A percentile compares a stretch with the other conserved stretches of the same genome.
phyloP scores from a whole-genome alignment of 768 basidiomycete species.

The Auriscalpium microsporum region DNA sequence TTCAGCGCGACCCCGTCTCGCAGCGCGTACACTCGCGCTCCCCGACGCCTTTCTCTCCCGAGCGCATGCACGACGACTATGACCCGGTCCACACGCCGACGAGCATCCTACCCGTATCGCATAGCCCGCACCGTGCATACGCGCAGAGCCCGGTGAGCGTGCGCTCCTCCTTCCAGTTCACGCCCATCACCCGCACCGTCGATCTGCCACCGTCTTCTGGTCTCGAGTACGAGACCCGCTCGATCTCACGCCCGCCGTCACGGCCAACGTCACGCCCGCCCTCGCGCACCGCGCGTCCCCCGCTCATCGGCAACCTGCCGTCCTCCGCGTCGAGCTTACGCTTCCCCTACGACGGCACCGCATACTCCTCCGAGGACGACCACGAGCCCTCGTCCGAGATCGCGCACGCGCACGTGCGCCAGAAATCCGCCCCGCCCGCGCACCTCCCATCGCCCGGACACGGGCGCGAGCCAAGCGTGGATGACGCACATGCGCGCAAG shows the following conservation, averaged over 20 bases:
- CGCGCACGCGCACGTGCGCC: neutral
- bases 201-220: neutral
- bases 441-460: neutral
- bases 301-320: neutral
- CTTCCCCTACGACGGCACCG: neutral
- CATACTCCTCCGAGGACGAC: neutral
- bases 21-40: constrained; percentile 18
- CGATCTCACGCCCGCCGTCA: constrained; percentile 1
- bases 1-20: constrained; percentile 22
- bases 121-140: too few species aligned
- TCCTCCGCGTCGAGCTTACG: neutral
- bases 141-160: neutral
- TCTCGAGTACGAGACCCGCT: neutral
- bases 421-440: neutral
- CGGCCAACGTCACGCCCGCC: neutral
- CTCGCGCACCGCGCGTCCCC: neutral
- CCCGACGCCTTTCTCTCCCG: constrained; percentile 18
- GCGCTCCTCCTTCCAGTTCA: neutral
- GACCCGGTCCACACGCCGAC: too few species aligned
- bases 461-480: constrained; percentile 5
- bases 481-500: constrained; percentile 4
- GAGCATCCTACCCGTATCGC: too few species aligned
- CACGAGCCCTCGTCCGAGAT: neutral
- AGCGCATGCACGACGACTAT: too few species aligned
- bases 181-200: neutral